Conservation (phyloP, 805 yeast genomes). For the Starmerella davenportii region DNA sequence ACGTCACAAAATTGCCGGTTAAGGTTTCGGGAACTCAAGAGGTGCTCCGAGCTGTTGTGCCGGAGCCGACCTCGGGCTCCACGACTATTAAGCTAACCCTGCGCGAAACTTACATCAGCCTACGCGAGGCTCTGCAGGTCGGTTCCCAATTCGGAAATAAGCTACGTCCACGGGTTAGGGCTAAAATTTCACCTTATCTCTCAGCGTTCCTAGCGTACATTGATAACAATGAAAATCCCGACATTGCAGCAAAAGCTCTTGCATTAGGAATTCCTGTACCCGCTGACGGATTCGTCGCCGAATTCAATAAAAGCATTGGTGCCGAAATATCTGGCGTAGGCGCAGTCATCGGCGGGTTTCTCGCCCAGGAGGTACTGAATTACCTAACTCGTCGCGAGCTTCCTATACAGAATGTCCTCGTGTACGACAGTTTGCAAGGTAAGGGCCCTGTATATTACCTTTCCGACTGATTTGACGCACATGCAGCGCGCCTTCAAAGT, state of each 20-base stretch:
- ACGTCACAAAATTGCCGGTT: constrained; percentile 23
- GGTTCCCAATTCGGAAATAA: constrained; percentile 9
- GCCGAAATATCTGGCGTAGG: constrained; percentile 68
- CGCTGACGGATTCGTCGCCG: constrained; percentile 22
- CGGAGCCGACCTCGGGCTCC: constrained; percentile 22
- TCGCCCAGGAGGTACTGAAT: constrained; percentile 83
- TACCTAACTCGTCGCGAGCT: constrained; percentile 53
- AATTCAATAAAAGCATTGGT: constrained; percentile 22
- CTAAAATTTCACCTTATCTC: constrained; percentile 34
- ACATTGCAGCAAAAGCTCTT: constrained; percentile 17
- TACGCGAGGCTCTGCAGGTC: constrained; percentile 11
- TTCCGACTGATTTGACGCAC: too few species aligned
- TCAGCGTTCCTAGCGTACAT: constrained; percentile 45
- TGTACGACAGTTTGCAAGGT: constrained; percentile 53
- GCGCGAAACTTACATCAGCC: constrained; percentile 16
- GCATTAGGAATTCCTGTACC: constrained; percentile 31
- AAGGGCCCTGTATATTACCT: constrained; percentile 55
- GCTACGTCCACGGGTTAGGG: constrained; percentile 24
- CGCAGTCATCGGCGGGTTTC: constrained; percentile 74
- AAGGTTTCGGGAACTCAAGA: constrained; percentile 34
- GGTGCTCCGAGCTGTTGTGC: constrained; percentile 25
- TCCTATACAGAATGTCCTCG: constrained; percentile 64
- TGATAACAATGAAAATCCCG: constrained; percentile 21
- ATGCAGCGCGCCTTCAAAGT: too few species aligned
- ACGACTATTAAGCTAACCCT: constrained; percentile 25